These are phyloP conservation scores for Umbelopsis sp. DNA, from an alignment of 371 early-diverging fungal species.

Conservation along the genomic window DNA sequence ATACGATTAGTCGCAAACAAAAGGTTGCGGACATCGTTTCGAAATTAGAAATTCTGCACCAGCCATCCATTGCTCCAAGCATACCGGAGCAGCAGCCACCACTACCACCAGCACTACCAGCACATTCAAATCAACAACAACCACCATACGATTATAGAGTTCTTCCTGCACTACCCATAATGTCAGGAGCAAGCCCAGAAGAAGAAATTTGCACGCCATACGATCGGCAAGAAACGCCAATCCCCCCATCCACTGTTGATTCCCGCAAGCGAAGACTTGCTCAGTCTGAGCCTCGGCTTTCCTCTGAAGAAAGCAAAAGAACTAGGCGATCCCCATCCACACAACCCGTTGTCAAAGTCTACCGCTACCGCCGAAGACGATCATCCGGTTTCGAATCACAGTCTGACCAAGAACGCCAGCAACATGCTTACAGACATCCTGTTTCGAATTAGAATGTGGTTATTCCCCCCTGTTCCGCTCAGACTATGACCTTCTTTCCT, in stretches of 20 bases:
- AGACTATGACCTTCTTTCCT: not conserved
- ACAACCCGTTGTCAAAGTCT: conserved; percentile 10
- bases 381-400: not conserved
- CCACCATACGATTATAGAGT: not conserved
- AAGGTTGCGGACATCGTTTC: conserved; percentile 4
- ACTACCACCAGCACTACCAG: too few relatives aligned
- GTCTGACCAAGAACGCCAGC: not conserved
- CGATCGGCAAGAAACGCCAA: conserved; percentile 13
- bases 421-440: conserved; percentile 8
- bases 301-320: conserved; percentile 10
- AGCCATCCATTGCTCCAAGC: not conserved
- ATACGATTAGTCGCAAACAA: conserved; percentile 10
- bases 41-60: conserved; percentile 7
- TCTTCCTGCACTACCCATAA: not conserved
- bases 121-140: not conserved
- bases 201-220: not conserved
- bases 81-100: too few relatives aligned
- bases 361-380: conserved; percentile 13
- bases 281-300: conserved; percentile 6
- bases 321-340: not conserved
- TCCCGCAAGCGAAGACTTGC: not conserved
- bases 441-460: conserved; percentile 1
- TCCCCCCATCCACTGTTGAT: not conserved
- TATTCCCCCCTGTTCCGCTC: not conserved
- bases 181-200: not conserved